A percentile compares a stretch with the other conserved stretches of the same genome.
phyloP scores from a whole-genome alignment of 371 early-diverging fungal species.

The Rhizopus arrhizus region DNA sequence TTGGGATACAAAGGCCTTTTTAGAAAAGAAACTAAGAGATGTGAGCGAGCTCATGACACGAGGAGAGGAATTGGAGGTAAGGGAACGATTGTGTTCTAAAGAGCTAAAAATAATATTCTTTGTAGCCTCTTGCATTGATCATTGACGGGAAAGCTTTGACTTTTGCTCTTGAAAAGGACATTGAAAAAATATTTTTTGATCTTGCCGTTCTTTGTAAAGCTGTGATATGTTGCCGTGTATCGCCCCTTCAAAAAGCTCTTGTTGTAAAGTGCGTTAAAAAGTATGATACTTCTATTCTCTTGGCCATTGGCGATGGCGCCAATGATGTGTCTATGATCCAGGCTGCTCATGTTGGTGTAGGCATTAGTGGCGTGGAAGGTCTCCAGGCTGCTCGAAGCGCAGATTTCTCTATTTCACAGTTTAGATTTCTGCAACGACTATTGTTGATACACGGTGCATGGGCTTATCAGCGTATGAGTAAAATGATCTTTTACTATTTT shows the following conservation, averaged over 20 bases:
- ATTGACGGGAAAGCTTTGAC: constrained; percentile 72
- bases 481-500: constrained; percentile 87
- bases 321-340: constrained; percentile 99
- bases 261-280: constrained; percentile 88
- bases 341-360: constrained; percentile 95
- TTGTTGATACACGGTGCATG: constrained; percentile 91
- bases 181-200: constrained; percentile 68
- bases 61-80: constrained; percentile 64
- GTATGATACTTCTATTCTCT: constrained; percentile 70
- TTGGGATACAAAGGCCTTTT: constrained; percentile 65
- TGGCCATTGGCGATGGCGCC: constrained; percentile 97
- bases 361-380: constrained; percentile 97
- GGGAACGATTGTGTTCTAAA: constrained; percentile 24
- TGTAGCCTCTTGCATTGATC: constrained; percentile 61
- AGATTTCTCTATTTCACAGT: constrained; percentile 95
- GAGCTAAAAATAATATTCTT: neutral
- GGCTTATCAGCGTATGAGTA: constrained; percentile 88
- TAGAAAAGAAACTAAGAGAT: constrained; percentile 71
- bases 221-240: constrained; percentile 91
- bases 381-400: constrained; percentile 94
- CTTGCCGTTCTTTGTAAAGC: constrained; percentile 79
- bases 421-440: constrained; percentile 84
- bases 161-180: constrained; percentile 67
- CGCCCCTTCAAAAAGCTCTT: constrained; percentile 90
- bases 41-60: constrained; percentile 60